phyloP scores from a whole-genome alignment of 331 rosid species.

The Rosa hybrid region DNA sequence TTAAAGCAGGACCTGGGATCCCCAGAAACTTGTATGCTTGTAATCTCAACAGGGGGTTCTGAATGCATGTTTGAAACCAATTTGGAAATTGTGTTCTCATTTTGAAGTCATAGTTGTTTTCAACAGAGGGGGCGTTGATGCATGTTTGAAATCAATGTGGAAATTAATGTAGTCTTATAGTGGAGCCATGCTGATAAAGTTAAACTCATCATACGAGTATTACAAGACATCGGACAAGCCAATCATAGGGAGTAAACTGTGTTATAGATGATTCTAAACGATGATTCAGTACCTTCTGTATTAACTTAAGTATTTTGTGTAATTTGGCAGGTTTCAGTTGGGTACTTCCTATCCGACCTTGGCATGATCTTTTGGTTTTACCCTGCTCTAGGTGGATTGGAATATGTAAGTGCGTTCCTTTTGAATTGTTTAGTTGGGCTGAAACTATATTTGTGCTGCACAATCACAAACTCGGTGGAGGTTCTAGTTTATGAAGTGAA shows the following conservation, averaged over 20 bases:
- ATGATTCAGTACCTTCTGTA: background rate
- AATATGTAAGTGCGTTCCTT: constrained; percentile 78
- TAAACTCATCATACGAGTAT: background rate
- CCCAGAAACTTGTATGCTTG: background rate
- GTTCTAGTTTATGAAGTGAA: constrained; percentile 1
- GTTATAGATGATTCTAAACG: background rate
- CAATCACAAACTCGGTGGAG: constrained; percentile 20
- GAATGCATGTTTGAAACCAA: background rate
- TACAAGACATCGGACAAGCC: background rate
- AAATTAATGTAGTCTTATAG: background rate
- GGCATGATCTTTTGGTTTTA: constrained; percentile 89
- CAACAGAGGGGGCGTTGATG: background rate
- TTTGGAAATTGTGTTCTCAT: background rate
- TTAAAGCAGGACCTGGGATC: too few relatives aligned
- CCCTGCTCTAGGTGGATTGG: constrained; percentile 93
- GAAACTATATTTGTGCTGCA: background rate
- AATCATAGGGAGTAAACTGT: background rate
- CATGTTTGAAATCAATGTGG: background rate
- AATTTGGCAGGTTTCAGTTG: constrained; percentile 74
- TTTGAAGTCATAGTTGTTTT: background rate
- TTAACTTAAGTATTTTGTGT: constrained; percentile 8
- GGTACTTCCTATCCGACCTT: constrained; percentile 88
- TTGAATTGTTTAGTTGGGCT: constrained; percentile 11
- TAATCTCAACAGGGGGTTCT: background rate
- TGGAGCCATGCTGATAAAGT: background rate